A percentile compares a stretch with the other conserved stretches of the same genome.
These are phyloP conservation scores for Eleusine coracana DNA, from an alignment of 176 grass and related monocot species.

Conservation along the genomic window DNA sequence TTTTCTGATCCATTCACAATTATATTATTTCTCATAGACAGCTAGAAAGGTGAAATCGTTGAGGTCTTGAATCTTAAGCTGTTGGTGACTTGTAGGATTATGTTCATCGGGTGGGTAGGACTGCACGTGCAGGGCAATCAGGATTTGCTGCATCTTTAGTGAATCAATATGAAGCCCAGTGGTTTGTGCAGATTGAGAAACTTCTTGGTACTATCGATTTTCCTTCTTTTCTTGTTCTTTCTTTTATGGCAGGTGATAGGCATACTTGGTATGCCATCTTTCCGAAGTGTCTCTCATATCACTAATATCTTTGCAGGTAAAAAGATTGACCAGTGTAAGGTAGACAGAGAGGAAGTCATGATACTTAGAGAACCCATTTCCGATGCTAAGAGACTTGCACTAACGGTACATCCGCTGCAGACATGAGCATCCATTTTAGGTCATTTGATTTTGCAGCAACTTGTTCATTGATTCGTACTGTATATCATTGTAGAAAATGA, in stretches of 20 bases:
- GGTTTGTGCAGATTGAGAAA: conserved; percentile 75
- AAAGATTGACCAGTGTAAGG: conserved; percentile 52
- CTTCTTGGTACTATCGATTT: conserved; percentile 67
- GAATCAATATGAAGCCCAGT: conserved; percentile 85
- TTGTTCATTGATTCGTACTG: background rate
- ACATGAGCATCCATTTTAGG: background rate
- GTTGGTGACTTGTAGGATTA: conserved; percentile 67
- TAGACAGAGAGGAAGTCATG: conserved; percentile 58
- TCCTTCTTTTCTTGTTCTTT: background rate
- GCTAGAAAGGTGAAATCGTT: background rate
- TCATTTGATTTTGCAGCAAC: background rate
- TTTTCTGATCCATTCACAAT: background rate
- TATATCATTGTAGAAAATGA: conserved; percentile 55
- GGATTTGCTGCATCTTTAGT: conserved; percentile 88
- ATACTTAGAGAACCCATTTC: conserved; percentile 63
- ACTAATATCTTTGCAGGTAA: conserved; percentile 46
- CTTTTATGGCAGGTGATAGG: background rate
- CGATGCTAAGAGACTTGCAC: conserved; percentile 70
- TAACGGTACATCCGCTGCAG: conserved; percentile 43
- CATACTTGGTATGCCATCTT: background rate
- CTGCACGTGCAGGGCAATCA: conserved; percentile 83
- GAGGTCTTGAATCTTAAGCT: conserved; percentile 7
- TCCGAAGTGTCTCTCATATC: background rate
- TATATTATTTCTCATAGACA: background rate
- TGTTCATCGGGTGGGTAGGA: conserved; percentile 95